phyloP scores from a whole-genome alignment of 2,329 filamentous ascomycete genomes.

The Trematosphaeria pertusa region DNA sequence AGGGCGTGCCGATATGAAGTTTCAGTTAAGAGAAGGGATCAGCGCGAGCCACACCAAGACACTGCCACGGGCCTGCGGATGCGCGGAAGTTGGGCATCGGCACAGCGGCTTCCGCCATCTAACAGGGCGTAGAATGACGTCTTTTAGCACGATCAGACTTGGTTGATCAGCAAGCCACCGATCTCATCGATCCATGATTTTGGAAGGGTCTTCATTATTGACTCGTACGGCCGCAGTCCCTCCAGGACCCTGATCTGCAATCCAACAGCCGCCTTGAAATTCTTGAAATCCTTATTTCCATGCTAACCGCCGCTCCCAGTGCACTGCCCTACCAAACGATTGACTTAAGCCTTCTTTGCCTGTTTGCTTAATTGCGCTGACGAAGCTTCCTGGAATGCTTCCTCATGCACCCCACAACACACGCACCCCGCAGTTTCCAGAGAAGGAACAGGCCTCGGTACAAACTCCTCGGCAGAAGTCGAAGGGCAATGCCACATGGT shows the following conservation, averaged over 20 bases:
- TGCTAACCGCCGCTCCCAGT: no score
- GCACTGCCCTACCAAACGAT: no score
- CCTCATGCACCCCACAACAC: slow-evolving; percentile 27
- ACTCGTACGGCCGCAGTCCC: no score
- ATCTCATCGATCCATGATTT: not conserved
- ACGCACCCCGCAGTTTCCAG: slow-evolving; percentile 29
- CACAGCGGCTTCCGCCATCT: slow-evolving; percentile 9
- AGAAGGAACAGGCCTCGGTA: no score
- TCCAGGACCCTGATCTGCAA: no score
- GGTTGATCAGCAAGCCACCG: not conserved
- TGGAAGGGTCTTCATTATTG: not conserved
- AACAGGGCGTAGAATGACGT: slow-evolving; percentile 18
- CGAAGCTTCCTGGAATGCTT: slow-evolving; percentile 23
- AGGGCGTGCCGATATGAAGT: slow-evolving; percentile 7
- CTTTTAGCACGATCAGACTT: slow-evolving; percentile 4
- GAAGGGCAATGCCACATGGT: not conserved
- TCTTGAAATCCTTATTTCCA: no score
- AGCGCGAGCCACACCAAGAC: slow-evolving; percentile 1
- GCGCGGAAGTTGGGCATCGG: slow-evolving; percentile 25
- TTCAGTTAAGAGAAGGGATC: slow-evolving; percentile 12
- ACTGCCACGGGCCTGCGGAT: slow-evolving; percentile 14
- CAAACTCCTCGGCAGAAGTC: slow-evolving; percentile 13
- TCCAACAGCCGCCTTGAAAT: no score
- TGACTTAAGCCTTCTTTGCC: no score
- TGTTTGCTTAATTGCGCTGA: slow-evolving; percentile 32